These are phyloP conservation scores for Decorospora gaudefroyi DNA, from an alignment of 2,329 filamentous ascomycete species.

Conservation along the genomic window DNA sequence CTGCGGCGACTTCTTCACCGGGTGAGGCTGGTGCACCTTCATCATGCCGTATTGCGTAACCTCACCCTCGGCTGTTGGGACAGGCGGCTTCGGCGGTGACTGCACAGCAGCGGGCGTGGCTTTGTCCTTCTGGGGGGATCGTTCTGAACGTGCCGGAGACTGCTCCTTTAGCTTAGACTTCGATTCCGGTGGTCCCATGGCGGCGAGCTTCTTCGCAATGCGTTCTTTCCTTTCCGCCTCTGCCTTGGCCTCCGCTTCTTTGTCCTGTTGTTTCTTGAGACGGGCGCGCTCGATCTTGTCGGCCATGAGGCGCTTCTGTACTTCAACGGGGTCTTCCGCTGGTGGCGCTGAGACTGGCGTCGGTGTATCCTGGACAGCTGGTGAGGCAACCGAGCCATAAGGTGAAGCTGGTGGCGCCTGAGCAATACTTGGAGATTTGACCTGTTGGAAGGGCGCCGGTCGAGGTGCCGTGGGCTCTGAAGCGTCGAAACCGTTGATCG, in stretches of 20 bases:
- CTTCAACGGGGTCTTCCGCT: slow-evolving; percentile 65
- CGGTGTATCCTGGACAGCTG: slow-evolving; percentile 28
- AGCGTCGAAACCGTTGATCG: slow-evolving; percentile 36
- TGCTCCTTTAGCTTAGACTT: slow-evolving; percentile 46
- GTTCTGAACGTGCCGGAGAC: slow-evolving; percentile 43
- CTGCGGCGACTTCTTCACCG: slow-evolving; percentile 48
- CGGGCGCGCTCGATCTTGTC: slow-evolving; percentile 69
- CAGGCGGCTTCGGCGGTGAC: slow-evolving; percentile 62
- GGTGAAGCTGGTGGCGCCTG: slow-evolving; percentile 45
- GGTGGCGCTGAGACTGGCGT: slow-evolving; percentile 48
- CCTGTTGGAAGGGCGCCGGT: slow-evolving; percentile 30
- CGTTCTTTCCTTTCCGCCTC: slow-evolving; percentile 73
- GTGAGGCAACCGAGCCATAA: slow-evolving; percentile 40
- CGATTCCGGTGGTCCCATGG: slow-evolving; percentile 61
- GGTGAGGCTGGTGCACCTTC: slow-evolving; percentile 63
- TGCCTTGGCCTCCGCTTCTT: slow-evolving; percentile 67
- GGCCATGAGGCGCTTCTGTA: slow-evolving; percentile 71
- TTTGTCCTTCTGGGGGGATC: slow-evolving; percentile 53
- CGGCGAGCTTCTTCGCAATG: slow-evolving; percentile 72
- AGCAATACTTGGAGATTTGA: slow-evolving; percentile 37
- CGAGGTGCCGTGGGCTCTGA: slow-evolving; percentile 28
- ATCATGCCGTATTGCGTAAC: slow-evolving; percentile 66
- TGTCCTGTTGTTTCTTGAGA: slow-evolving; percentile 64
- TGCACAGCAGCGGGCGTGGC: slow-evolving; percentile 42
- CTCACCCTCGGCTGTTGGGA: slow-evolving; percentile 61